These are phyloP conservation scores for Penicillium sp. DNA, from an alignment of 2,329 filamentous ascomycete species.

Conservation along the genomic window DNA sequence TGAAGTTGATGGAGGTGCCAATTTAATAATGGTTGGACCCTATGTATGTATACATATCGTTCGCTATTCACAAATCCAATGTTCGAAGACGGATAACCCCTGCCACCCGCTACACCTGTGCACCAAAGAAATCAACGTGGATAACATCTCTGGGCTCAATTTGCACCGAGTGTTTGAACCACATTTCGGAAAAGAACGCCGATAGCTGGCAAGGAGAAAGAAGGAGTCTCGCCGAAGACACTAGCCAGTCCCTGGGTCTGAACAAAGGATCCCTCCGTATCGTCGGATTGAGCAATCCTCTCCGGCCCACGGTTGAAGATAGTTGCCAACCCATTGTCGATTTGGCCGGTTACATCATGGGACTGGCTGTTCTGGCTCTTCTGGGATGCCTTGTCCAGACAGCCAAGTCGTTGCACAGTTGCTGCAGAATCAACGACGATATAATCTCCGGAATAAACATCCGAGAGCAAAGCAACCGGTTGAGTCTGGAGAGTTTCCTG, in stretches of 20 bases:
- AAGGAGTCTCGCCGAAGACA: conserved; percentile 41
- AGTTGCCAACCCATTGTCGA: conserved; percentile 34
- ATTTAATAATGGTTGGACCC: not conserved
- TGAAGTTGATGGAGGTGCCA: no score
- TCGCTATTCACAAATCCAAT: conserved; percentile 13
- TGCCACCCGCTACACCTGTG: conserved; percentile 10
- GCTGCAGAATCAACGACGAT: conserved; percentile 73
- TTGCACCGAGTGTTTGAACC: conserved; percentile 33
- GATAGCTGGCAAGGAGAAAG: conserved; percentile 41
- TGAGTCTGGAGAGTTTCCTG: conserved; percentile 55
- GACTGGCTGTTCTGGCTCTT: conserved; percentile 21
- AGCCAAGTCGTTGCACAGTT: conserved; percentile 58
- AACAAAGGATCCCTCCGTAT: conserved; percentile 19
- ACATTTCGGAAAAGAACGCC: conserved; percentile 41
- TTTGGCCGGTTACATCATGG: conserved; percentile 23
- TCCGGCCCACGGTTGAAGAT: conserved; percentile 33
- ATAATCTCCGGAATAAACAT: conserved; percentile 67
- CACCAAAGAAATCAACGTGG: conserved; percentile 1
- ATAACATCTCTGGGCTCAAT: conserved; percentile 6
- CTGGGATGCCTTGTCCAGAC: conserved; percentile 26
- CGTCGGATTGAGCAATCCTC: conserved; percentile 3
- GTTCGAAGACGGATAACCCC: conserved; percentile 4
- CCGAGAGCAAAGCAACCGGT: conserved; percentile 66
- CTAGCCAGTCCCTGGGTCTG: conserved; percentile 32
- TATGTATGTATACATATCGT: conserved; percentile 20